Percentiles rank a stretch among this genome's conserved stretches.
Evolutionary conservation across 1,139 yeast genomes (phyloP).

Genomic region (Kodamaea fungicola): DNA sequence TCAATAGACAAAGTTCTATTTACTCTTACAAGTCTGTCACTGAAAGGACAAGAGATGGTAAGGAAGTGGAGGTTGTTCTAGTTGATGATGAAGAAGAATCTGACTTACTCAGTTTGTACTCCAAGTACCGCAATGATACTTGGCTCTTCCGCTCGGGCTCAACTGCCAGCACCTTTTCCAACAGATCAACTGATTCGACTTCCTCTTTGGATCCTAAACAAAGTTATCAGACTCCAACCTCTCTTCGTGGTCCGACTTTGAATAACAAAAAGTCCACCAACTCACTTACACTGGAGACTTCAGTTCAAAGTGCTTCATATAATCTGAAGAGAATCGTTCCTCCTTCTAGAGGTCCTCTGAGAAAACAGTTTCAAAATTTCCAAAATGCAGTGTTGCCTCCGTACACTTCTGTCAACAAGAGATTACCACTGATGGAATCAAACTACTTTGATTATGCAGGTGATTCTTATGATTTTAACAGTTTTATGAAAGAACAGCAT

Average conservation of each 20-base stretch:
- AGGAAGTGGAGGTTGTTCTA: constrained; percentile 43
- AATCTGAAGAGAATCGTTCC: constrained; percentile 12
- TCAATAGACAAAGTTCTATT: constrained; percentile 33
- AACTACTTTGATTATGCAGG: constrained; percentile 31
- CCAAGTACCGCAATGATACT: constrained; percentile 35
- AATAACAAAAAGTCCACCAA: constrained; percentile 5
- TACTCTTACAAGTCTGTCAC: constrained; percentile 39
- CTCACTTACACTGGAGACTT: constrained; percentile 6
- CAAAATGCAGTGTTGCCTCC: constrained; percentile 1
- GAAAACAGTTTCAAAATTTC: neutral
- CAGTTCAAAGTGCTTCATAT: constrained; percentile 11
- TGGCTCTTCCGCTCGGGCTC: constrained; percentile 27
- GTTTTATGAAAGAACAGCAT: constrained; percentile 30
- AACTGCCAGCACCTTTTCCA: constrained; percentile 6
- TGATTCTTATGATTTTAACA: constrained; percentile 33
- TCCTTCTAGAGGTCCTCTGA: constrained; percentile 4
- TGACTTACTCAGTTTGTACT: constrained; percentile 41
- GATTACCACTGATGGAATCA: constrained; percentile 11
- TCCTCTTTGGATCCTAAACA: constrained; percentile 11
- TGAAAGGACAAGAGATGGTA: constrained; percentile 39
- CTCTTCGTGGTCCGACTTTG: constrained; percentile 6
- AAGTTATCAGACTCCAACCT: constrained; percentile 8
- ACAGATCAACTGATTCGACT: constrained; percentile 14
- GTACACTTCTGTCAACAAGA: constrained; percentile 8
- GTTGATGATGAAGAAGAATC: constrained; percentile 37